Evolutionary conservation across 768 basidiomycete genomes (phyloP).

Genomic region (Chiua virens): DNA sequence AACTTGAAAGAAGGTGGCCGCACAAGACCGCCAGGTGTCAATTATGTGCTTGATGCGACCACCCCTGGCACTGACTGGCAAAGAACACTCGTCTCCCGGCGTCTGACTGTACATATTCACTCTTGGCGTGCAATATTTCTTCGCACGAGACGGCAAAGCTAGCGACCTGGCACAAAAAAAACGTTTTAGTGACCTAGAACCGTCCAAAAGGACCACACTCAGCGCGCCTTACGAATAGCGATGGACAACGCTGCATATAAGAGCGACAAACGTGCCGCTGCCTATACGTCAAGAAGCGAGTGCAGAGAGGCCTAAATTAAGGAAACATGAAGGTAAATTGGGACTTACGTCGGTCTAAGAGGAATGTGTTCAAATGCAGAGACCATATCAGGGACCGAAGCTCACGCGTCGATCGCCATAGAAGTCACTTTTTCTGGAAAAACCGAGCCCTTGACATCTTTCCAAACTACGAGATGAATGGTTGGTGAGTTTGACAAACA

Average conservation of each 20-base stretch:
- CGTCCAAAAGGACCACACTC: neutral
- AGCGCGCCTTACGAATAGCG: slow-evolving; percentile 2
- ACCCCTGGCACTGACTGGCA: neutral
- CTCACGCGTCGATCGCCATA: slow-evolving; percentile 26
- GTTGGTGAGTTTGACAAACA: neutral
- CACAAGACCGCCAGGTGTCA: slow-evolving; percentile 21
- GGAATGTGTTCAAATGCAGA: slow-evolving; percentile 6
- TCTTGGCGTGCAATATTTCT: slow-evolving; percentile 2
- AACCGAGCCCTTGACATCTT: slow-evolving; percentile 21
- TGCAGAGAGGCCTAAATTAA: slow-evolving; percentile 1
- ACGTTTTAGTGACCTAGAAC: slow-evolving; percentile 3
- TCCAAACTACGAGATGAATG: slow-evolving; percentile 12
- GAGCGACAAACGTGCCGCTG: slow-evolving; percentile 18
- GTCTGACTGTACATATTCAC: slow-evolving; percentile 10
- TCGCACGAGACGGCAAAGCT: slow-evolving; percentile 6
- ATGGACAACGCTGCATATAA: neutral
- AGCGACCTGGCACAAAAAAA: slow-evolving; percentile 8
- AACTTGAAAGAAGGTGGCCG: slow-evolving; percentile 20
- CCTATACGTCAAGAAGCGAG: slow-evolving; percentile 23
- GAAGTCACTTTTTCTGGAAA: slow-evolving; percentile 22
- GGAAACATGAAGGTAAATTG: neutral
- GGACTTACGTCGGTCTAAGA: slow-evolving; percentile 15
- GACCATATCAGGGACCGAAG: slow-evolving; percentile 27
- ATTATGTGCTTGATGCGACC: slow-evolving; percentile 11
- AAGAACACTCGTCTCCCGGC: slow-evolving; percentile 12